phyloP scores from a whole-genome alignment of 306 rosid species.

The Vigna unguiculata region DNA sequence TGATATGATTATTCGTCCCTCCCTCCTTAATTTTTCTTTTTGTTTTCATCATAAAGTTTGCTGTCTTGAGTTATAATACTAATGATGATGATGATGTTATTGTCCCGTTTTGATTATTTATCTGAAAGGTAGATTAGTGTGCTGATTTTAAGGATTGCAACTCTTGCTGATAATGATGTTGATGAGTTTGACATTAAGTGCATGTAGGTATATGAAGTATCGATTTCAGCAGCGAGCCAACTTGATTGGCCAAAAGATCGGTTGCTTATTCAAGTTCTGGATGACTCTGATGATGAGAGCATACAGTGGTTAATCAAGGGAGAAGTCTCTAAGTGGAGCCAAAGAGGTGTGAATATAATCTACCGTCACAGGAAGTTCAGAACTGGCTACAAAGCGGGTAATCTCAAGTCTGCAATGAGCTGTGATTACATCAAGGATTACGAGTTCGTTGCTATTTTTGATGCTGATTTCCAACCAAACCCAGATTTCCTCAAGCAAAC shows the following conservation, averaged over 20 bases:
- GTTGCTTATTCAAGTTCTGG: slow-evolving; percentile 72
- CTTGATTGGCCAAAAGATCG: slow-evolving; percentile 78
- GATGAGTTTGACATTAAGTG: slow-evolving; percentile 42
- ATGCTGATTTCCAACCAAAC: slow-evolving; percentile 82
- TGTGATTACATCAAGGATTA: slow-evolving; percentile 71
- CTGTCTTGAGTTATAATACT: not conserved
- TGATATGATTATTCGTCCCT: not conserved
- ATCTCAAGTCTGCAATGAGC: slow-evolving; percentile 85
- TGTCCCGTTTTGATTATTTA: not conserved
- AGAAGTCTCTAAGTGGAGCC: slow-evolving; percentile 74
- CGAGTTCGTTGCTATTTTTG: slow-evolving; percentile 78
- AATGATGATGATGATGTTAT: not conserved
- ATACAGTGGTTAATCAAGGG: slow-evolving; percentile 71
- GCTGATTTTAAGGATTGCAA: slow-evolving; percentile 14
- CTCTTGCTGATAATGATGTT: slow-evolving; percentile 20
- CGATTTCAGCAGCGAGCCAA: slow-evolving; percentile 77
- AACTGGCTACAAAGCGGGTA: slow-evolving; percentile 81
- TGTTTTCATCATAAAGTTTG: slow-evolving; percentile 3
- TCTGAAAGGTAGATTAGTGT: slow-evolving; percentile 19
- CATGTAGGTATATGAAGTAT: slow-evolving; percentile 75
- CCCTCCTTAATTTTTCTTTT: not conserved
- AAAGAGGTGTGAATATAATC: slow-evolving; percentile 66
- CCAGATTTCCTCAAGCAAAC: slow-evolving; percentile 70
- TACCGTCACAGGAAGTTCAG: slow-evolving; percentile 70
- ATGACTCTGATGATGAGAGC: slow-evolving; percentile 75